Percentiles rank a stretch among this genome's conserved stretches.
Evolutionary conservation across 805 yeast genomes (phyloP).

Genomic region (Saccharomycopsis fodiens): DNA sequence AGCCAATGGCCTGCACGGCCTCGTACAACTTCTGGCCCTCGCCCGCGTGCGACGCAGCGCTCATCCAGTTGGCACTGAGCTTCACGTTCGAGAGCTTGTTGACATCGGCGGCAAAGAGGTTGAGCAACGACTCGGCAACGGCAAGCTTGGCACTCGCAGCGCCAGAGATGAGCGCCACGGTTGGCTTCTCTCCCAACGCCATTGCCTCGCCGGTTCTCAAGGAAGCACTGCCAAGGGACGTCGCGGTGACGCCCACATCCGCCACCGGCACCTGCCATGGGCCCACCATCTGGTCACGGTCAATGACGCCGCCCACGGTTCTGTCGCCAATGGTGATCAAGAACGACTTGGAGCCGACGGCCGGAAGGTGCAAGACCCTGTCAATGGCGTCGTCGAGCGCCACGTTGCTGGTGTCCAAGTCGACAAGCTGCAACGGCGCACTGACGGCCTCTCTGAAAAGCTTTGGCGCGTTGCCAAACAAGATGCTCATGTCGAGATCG

Average conservation of each 20-base stretch:
- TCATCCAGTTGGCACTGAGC: slow-evolving; percentile 98
- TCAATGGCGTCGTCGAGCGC: slow-evolving; percentile 52
- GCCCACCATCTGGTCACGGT: slow-evolving; percentile 97
- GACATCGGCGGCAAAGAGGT: slow-evolving; percentile 84
- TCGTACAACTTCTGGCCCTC: slow-evolving; percentile 93
- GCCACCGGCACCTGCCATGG: slow-evolving; percentile 99
- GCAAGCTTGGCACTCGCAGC: slow-evolving; percentile 91
- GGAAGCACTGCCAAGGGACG: slow-evolving; percentile 72
- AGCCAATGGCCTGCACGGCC: slow-evolving; percentile 94
- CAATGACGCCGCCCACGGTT: slow-evolving; percentile 93
- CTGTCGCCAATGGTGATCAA: slow-evolving; percentile 98
- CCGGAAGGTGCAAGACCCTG: slow-evolving; percentile 81
- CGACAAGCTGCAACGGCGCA: slow-evolving; percentile 45
- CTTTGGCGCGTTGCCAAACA: slow-evolving; percentile 97
- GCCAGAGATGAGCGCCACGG: slow-evolving; percentile 79
- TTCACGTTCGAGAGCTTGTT: slow-evolving; percentile 67
- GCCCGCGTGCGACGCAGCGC: slow-evolving; percentile 90
- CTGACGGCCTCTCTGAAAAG: slow-evolving; percentile 73
- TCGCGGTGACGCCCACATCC: slow-evolving; percentile 93
- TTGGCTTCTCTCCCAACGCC: slow-evolving; percentile 96
- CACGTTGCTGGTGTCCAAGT: slow-evolving; percentile 26
- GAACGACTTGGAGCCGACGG: slow-evolving; percentile 93
- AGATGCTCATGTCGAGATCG: slow-evolving; percentile 88
- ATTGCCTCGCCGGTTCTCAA: slow-evolving; percentile 89
- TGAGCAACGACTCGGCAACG: slow-evolving; percentile 89